Conservation (phyloP, 2,329 filamentous ascomycete genomes). For the Exophiala sp. region DNA sequence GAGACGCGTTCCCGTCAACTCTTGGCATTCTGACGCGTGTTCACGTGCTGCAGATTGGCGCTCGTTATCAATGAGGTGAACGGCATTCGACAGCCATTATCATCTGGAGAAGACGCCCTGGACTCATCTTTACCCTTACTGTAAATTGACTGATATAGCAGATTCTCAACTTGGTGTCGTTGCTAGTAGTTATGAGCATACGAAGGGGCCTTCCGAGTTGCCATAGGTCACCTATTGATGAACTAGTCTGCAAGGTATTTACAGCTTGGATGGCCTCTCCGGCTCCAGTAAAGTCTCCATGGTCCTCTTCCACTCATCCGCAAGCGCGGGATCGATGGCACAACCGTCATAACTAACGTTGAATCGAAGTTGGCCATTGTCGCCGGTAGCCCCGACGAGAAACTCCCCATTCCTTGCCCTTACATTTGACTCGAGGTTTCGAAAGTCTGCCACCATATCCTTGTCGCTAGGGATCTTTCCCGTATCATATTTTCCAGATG, state of each 20-base stretch:
- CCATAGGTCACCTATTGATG: too few species aligned
- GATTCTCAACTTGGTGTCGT: too few species aligned
- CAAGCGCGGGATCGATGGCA: slow-evolving; percentile 21
- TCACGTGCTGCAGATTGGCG: too few species aligned
- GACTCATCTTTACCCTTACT: too few species aligned
- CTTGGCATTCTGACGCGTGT: too few species aligned
- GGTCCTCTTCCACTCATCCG: slow-evolving; percentile 21
- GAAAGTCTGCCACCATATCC: slow-evolving; percentile 21
- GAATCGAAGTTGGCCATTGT: slow-evolving; percentile 17
- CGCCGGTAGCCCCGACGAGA: slow-evolving; percentile 21
- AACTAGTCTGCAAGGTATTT: too few species aligned
- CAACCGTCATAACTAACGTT: slow-evolving; percentile 23
- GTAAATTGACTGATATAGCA: too few species aligned
- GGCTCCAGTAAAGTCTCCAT: slow-evolving; percentile 23
- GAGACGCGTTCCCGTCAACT: background rate
- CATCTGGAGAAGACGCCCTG: too few species aligned
- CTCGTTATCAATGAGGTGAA: too few species aligned
- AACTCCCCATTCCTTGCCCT: slow-evolving; percentile 26
- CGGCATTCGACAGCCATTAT: too few species aligned
- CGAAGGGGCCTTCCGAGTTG: too few species aligned
- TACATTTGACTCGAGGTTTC: slow-evolving; percentile 18
- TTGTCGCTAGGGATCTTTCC: background rate
- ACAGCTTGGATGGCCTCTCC: background rate
- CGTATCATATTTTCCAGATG: slow-evolving; percentile 20
- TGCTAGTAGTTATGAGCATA: too few species aligned